A percentile compares a stretch with the other conserved stretches of the same genome.
Conservation (phyloP, 768 basidiomycete species). For the Termitomyces sp. region DNA sequence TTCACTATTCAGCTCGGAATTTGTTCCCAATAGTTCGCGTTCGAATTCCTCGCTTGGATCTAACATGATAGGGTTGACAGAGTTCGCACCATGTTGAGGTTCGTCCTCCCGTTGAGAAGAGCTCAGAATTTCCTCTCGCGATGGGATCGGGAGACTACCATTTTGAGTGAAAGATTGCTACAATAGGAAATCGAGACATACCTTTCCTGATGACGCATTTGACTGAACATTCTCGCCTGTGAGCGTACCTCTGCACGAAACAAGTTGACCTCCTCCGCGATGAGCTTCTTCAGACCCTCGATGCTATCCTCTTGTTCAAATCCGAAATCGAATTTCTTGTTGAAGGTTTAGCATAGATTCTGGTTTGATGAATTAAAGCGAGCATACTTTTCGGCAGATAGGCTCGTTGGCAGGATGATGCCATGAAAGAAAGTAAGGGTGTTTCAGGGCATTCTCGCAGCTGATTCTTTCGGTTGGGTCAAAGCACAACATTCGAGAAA, state of each 20-base stretch:
- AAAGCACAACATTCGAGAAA: constrained; percentile 88
- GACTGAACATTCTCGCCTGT: constrained; percentile 65
- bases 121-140: constrained; percentile 74
- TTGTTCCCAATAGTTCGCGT: constrained; percentile 48
- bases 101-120: constrained; percentile 66
- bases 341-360: background rate
- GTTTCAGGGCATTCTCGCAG: constrained; percentile 91
- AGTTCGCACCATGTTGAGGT: constrained; percentile 59
- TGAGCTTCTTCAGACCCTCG: constrained; percentile 94
- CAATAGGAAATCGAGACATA: constrained; percentile 20
- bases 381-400: constrained; percentile 63
- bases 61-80: constrained; percentile 68
- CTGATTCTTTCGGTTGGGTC: constrained; percentile 97
- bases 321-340: constrained; percentile 89
- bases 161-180: background rate
- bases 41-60: constrained; percentile 84
- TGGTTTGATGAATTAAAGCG: background rate
- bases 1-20: background rate
- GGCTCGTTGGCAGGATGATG: constrained; percentile 96
- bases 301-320: constrained; percentile 97
- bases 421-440: constrained; percentile 95
- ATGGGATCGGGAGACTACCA: constrained; percentile 68
- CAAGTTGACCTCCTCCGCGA: constrained; percentile 83
- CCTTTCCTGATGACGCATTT: constrained; percentile 76
- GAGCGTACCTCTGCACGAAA: constrained; percentile 89